Percentiles rank a stretch among this genome's conserved stretches.
phyloP scores from a whole-genome alignment of 75 land plant genomes.

The Sequoia sempervirens region DNA sequence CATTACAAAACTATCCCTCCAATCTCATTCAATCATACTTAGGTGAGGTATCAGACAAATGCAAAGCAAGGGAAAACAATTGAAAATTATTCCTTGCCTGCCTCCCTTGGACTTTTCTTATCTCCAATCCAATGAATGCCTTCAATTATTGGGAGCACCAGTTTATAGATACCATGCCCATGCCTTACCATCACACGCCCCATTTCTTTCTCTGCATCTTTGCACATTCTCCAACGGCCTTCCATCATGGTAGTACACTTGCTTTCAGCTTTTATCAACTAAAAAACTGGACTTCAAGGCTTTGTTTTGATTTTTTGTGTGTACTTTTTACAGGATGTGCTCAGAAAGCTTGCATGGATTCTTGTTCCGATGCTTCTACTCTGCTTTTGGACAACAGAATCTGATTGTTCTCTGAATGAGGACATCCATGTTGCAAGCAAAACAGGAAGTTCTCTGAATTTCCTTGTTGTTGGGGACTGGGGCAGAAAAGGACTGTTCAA shows the following conservation, averaged over 20 bases:
- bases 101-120: no score
- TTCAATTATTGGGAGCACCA: not conserved
- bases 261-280: not conserved
- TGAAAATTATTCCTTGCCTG: not conserved
- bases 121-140: not conserved
- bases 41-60: not conserved
- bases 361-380: not conserved
- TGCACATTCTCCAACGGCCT: not conserved
- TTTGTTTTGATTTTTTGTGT: not conserved
- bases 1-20: no score
- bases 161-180: no score
- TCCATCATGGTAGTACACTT: not conserved
- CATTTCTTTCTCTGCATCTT: no score
- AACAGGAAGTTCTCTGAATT: slow-evolving; percentile 26
- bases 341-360: not conserved
- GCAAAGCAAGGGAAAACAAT: not conserved
- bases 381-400: not conserved
- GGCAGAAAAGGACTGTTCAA: slow-evolving; percentile 68
- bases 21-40: no score
- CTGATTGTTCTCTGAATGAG: not conserved
- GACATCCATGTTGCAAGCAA: not conserved
- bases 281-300: not conserved
- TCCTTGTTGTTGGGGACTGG: slow-evolving; percentile 80
- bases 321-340: not conserved
- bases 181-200: no score